Evolutionary conservation across 148 eudicot species (phyloP).

Genomic region (Amaranthus hypochondriacus): DNA sequence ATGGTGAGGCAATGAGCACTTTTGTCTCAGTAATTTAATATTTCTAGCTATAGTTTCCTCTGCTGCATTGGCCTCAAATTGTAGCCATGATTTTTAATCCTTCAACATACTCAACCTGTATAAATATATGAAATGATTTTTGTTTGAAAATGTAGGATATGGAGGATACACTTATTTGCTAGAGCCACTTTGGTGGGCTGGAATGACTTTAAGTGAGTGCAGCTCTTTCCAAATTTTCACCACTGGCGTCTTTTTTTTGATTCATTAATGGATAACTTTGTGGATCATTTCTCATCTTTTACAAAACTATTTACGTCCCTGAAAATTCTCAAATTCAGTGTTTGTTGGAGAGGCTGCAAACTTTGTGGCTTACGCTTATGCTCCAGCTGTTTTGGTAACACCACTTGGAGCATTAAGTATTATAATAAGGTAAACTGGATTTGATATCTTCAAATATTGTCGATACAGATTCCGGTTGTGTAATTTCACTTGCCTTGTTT

Average conservation of each 20-base stretch:
- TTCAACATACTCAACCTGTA: background rate
- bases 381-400: slow-evolving; percentile 97
- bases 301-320: background rate
- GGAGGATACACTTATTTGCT: slow-evolving; percentile 78
- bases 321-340: slow-evolving; percentile 48
- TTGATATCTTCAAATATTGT: slow-evolving; percentile 4
- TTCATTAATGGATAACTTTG: background rate
- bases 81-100: background rate
- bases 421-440: slow-evolving; percentile 63
- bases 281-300: background rate
- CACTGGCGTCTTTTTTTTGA: background rate
- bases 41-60: background rate
- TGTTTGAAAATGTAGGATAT: slow-evolving; percentile 42
- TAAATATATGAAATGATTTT: slow-evolving; percentile 1
- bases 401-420: slow-evolving; percentile 97
- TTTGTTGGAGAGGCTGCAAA: slow-evolving; percentile 84
- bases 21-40: background rate
- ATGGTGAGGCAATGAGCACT: background rate
- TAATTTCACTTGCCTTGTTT: slow-evolving; percentile 29
- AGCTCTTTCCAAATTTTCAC: background rate
- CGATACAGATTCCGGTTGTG: slow-evolving; percentile 2
- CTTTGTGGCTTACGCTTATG: slow-evolving; percentile 88
- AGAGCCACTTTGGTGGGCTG: slow-evolving; percentile 96
- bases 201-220: slow-evolving; percentile 69
- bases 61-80: background rate